A percentile compares a stretch with the other conserved stretches of the same genome.
Conservation (phyloP, 768 basidiomycete species). For the Pseudohyphozyma bogoriensis region DNA sequence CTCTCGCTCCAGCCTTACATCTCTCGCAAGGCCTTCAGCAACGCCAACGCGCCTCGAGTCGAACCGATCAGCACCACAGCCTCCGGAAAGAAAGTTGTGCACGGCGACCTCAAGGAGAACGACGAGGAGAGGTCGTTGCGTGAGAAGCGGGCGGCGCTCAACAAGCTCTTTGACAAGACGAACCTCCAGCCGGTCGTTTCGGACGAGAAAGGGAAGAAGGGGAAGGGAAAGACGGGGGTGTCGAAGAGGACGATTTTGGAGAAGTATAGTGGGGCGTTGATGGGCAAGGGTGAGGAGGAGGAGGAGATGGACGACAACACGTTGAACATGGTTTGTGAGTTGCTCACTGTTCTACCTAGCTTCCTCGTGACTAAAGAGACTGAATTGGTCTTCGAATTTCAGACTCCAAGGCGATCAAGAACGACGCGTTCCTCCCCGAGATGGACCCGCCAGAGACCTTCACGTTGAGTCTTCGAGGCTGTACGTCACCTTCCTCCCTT, state of each 20-base stretch:
- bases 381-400: too few species aligned
- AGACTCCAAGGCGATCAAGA: slow-evolving; percentile 60
- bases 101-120: slow-evolving; percentile 72
- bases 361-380: slow-evolving; percentile 6
- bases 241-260: slow-evolving; percentile 33
- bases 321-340: slow-evolving; percentile 66
- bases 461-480: slow-evolving; percentile 35
- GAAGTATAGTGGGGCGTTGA: slow-evolving; percentile 6
- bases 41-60: background rate
- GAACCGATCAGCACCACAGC: background rate
- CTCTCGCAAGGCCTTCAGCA: slow-evolving; percentile 55
- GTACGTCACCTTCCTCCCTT: background rate
- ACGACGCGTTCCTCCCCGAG: slow-evolving; percentile 63
- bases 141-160: slow-evolving; percentile 64
- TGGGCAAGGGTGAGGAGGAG: slow-evolving; percentile 51
- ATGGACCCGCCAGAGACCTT: slow-evolving; percentile 76
- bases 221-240: slow-evolving; percentile 36
- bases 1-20: slow-evolving; percentile 66
- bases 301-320: slow-evolving; percentile 75
- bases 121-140: slow-evolving; percentile 65
- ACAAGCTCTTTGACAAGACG: slow-evolving; percentile 61
- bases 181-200: slow-evolving; percentile 53
- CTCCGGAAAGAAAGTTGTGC: slow-evolving; percentile 38
- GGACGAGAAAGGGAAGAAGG: slow-evolving; percentile 33
- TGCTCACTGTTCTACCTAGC: background rate